A percentile compares a stretch with the other conserved stretches of the same genome.
Evolutionary conservation across 257 asterid species (phyloP).

Genomic region (Solanum verrucosum): DNA sequence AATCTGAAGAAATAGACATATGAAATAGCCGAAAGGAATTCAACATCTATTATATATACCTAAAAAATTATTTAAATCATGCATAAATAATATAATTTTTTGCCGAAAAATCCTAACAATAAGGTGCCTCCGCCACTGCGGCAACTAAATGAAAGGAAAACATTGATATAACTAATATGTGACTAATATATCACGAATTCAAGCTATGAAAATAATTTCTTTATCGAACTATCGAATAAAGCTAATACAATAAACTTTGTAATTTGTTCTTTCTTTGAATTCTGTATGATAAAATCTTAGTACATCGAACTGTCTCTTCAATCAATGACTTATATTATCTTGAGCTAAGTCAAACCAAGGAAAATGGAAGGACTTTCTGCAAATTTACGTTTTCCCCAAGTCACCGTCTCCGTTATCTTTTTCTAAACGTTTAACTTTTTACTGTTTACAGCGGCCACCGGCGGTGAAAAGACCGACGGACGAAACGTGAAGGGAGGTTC

Average conservation of each 20-base stretch:
- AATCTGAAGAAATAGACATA: too few species aligned
- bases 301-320: neutral
- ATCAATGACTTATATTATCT: neutral
- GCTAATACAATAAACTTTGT: neutral
- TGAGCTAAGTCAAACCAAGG: neutral
- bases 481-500: conserved; percentile 2
- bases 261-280: accelerated
- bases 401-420: neutral
- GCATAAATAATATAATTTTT: too few species aligned
- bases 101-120: too few species aligned
- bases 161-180: too few species aligned
- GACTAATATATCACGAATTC: too few species aligned
- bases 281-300: accelerated
- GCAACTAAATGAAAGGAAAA: too few species aligned
- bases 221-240: too few species aligned
- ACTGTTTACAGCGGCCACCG: neutral
- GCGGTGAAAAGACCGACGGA: neutral
- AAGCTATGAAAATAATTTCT: too few species aligned
- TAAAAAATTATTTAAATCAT: too few species aligned
- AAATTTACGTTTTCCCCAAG: neutral
- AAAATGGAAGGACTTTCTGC: neutral
- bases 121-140: neutral
- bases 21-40: accelerated
- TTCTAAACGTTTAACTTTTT: neutral
- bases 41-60: too few species aligned